Evolutionary conservation across 169 alveolate species (phyloP).

Genomic region (Cyclospora cayetanensis): DNA sequence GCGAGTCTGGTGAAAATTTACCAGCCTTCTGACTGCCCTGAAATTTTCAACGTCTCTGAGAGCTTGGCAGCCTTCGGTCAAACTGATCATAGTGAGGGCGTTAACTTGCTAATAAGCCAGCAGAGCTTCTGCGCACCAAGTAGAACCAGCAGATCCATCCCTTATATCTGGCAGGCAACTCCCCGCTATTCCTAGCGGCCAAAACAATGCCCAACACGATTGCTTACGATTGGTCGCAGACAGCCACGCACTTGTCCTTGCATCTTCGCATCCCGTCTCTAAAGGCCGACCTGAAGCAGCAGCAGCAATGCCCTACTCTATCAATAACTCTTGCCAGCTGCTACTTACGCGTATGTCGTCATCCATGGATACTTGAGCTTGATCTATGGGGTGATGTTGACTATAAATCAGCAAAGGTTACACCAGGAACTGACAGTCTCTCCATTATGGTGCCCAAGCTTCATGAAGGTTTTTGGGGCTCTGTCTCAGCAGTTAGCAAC

Average conservation of each 20-base stretch:
- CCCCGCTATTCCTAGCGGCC: too few species aligned
- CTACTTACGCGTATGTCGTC: constrained; percentile 45
- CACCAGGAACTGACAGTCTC: constrained; percentile 17
- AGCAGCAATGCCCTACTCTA: not conserved
- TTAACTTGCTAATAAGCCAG: too few species aligned
- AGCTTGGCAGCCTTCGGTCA: too few species aligned
- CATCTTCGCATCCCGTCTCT: constrained; percentile 46
- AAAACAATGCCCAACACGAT: constrained; percentile 40
- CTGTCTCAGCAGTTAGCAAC: constrained; percentile 31
- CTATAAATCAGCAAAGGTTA: constrained; percentile 7
- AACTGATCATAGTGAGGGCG: too few species aligned
- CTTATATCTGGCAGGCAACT: too few species aligned
- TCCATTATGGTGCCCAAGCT: constrained; percentile 36
- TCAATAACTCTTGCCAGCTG: constrained; percentile 41
- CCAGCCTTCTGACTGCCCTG: too few species aligned
- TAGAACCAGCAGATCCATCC: too few species aligned
- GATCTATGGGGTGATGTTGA: constrained; percentile 45
- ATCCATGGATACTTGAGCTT: constrained; percentile 39
- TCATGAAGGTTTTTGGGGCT: constrained; percentile 31
- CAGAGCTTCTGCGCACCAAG: too few species aligned
- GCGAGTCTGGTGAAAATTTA: too few species aligned
- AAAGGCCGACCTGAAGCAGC: constrained; percentile 37
- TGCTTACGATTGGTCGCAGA: constrained; percentile 54
- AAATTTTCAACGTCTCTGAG: too few species aligned
- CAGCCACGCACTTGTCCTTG: constrained; percentile 7